Evolutionary conservation across 2,329 filamentous ascomycete species (phyloP), one percentile per base, ranked within the genome.

Genomic region (Acarospora socialis): DNA sequence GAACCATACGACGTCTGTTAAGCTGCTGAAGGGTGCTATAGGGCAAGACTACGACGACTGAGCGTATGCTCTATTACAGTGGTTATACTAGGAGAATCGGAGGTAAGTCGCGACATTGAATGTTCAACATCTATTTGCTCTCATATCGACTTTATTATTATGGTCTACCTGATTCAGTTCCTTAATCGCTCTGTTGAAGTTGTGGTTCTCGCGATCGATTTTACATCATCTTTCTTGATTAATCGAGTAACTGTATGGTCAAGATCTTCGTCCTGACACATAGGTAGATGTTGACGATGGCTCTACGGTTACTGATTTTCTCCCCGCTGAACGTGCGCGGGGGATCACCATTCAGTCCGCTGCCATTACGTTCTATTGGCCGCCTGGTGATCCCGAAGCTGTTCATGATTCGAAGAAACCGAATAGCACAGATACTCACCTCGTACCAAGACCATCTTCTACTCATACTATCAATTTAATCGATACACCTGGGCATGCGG

Each of bases 291-390:
- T 98, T 41, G 87, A 95, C 47, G 80, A 92, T 55, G 90, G 90
- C 21, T 93, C 92, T 42, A 95, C 90, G 3, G 84, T 94, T 5
- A 98, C 90, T 3, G 90, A 98, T 57, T 98, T 95, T 45, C 69
- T 98, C 5, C 87, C 90, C 5, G 77, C 92, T 41, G 90, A 98
- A 54, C 70, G 87, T 48, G 77, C 84, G 43, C 70, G 90, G 43
- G 90, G 90, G 18, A 95, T 98, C 51, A 98, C 90, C 3, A 95
- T 98, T 39, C 90, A 95, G 52, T 95, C 87, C 2, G 90, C 90
- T 7, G 87, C 90, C 28, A 92, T 95, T 43, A 93, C 84, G 2
- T 93, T 95, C 53, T 68, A 79, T 41, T 98, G 90, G 90, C 90
- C 90, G 4, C 77, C 74, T 5, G 37, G 33, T 54, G 16, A 50